These are phyloP conservation scores for Friedmanniomyces simplex DNA, from an alignment of 495 filamentous ascomycete genomes.

Conservation along the genomic window DNA sequence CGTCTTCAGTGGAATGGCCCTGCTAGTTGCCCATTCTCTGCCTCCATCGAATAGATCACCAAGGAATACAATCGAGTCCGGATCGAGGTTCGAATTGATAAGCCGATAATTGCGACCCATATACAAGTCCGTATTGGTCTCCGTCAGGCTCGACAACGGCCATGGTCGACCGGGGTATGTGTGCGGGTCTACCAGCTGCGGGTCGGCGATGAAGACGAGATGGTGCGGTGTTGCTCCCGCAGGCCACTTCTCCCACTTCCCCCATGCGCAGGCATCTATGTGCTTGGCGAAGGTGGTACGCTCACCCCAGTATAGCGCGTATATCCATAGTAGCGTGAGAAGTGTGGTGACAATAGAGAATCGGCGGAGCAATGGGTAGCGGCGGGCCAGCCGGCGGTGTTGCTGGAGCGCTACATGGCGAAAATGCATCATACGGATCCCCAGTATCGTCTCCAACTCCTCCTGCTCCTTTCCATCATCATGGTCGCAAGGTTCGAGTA, in stretches of 20 bases:
- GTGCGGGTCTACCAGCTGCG: constrained; percentile 95
- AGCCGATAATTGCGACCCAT: constrained; percentile 65
- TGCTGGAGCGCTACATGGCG: constrained; percentile 7
- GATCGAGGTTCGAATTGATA: constrained; percentile 58
- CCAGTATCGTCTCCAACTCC: neutral
- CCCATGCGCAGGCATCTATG: constrained; percentile 68
- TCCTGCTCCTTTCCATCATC: neutral
- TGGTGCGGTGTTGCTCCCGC: constrained; percentile 68
- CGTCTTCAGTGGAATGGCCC: constrained; percentile 45
- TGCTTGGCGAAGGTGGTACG: constrained; percentile 58
- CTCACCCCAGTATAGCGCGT: constrained; percentile 80
- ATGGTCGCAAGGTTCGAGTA: neutral
- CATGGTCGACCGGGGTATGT: constrained; percentile 91
- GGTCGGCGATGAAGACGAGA: constrained; percentile 82
- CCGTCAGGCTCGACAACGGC: constrained; percentile 69
- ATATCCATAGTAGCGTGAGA: constrained; percentile 49
- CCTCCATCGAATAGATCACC: constrained; percentile 96
- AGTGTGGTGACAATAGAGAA: constrained; percentile 7
- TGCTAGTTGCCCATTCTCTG: constrained; percentile 72
- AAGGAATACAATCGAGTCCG: constrained; percentile 78
- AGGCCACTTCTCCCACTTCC: constrained; percentile 85
- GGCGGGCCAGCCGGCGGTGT: constrained; percentile 8
- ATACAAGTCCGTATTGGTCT: constrained; percentile 80
- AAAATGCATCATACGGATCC: constrained; percentile 10
- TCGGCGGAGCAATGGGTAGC: constrained; percentile 9